Conservation (phyloP, 306 rosid genomes). For the Coriaria nepalensis region DNA sequence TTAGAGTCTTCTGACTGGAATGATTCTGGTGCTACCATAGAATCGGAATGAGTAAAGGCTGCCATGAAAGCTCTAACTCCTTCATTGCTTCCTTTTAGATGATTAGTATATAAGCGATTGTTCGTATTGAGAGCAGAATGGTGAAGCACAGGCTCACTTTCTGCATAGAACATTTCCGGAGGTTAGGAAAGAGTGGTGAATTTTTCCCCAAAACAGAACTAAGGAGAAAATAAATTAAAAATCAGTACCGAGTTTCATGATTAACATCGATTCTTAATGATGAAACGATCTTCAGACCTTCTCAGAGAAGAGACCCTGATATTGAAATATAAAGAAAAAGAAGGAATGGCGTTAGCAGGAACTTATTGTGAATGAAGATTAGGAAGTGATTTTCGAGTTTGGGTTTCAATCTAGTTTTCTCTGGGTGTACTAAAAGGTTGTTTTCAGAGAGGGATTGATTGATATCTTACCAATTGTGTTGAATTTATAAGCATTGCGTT, state of each 20-base stretch:
- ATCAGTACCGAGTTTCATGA: conserved; percentile 70
- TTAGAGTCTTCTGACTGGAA: conserved; percentile 17
- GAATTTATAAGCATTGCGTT: too few species aligned
- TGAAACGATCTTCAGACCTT: conserved; percentile 15
- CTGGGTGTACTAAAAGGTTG: too few species aligned
- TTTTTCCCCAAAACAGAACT: too few species aligned
- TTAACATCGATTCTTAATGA: conserved; percentile 18
- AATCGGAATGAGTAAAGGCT: conserved; percentile 23
- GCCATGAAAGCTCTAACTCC: conserved; percentile 17
- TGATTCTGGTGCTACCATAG: conserved; percentile 24
- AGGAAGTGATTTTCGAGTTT: too few species aligned
- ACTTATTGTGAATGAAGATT: too few species aligned
- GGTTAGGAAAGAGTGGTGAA: too few species aligned
- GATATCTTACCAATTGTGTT: too few species aligned
- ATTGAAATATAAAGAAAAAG: too few species aligned
- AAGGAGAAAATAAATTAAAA: not conserved
- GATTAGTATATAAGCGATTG: conserved; percentile 5
- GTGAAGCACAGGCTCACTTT: conserved; percentile 37
- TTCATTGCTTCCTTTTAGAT: conserved; percentile 21
- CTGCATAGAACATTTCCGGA: conserved; percentile 21
- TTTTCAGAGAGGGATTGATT: too few species aligned
- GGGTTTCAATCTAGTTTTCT: too few species aligned
- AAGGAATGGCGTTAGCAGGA: too few species aligned
- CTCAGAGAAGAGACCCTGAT: not conserved
- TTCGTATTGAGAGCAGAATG: conserved; percentile 29